Conservation (phyloP, 805 yeast species). For the Candida pini region DNA sequence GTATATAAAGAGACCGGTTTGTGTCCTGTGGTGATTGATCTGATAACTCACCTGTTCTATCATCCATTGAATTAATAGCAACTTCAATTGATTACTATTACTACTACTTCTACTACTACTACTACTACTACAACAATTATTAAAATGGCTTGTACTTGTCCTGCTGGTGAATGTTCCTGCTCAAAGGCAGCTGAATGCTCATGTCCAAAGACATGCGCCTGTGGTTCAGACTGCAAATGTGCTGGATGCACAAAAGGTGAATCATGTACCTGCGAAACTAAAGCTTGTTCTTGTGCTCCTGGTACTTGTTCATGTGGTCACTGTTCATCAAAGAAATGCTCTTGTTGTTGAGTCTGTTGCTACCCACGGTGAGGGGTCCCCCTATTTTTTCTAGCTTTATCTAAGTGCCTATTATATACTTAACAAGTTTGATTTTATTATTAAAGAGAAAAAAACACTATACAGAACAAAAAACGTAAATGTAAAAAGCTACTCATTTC, state of each 20-base stretch:
- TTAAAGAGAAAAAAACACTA: not conserved
- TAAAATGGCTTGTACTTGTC: conserved; percentile 12
- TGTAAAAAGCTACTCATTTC: conserved; percentile 6
- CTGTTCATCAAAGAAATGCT: not conserved
- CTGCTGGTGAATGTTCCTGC: conserved; percentile 7
- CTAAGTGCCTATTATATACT: not conserved
- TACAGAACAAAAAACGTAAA: not conserved
- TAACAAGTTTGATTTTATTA: no score
- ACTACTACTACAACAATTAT: conserved; percentile 1
- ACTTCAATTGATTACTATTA: no score
- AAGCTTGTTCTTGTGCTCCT: conserved; percentile 4
- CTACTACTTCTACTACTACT: not conserved
- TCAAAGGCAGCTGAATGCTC: conserved; percentile 3
- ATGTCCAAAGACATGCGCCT: conserved; percentile 6
- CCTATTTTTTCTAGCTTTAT: not conserved
- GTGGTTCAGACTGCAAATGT: conserved; percentile 7
- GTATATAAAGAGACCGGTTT: no score
- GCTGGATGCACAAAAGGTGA: conserved; percentile 1
- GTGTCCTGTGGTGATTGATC: no score
- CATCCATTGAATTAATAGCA: no score
- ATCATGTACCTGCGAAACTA: conserved; percentile 6
- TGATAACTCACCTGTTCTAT: no score
- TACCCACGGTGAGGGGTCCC: not conserved
- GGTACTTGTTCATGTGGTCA: conserved; percentile 2
- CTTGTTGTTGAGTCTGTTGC: not conserved